phyloP scores from a whole-genome alignment of 345 rosid genomes.

The Eucalyptus paniculata region DNA sequence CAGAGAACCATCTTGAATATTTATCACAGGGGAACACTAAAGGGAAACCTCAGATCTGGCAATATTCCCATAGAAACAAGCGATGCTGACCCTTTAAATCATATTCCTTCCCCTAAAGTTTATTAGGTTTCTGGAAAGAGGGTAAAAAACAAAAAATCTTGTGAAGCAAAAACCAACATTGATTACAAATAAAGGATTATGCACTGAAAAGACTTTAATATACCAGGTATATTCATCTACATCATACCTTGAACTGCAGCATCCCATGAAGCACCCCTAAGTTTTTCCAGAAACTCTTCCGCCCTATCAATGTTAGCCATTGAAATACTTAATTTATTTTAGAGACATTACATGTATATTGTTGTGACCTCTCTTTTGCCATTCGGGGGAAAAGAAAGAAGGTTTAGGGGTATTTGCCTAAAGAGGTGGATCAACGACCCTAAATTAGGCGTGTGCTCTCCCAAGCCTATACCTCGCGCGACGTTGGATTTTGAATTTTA shows the following conservation, averaged over 20 bases:
- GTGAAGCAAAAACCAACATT: background rate
- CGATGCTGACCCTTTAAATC: background rate
- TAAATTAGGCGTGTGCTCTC: no score
- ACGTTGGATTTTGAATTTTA: no score
- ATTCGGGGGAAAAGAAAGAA: no score
- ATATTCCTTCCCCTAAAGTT: background rate
- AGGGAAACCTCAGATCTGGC: background rate
- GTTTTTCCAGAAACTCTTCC: constrained; percentile 67
- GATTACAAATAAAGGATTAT: background rate
- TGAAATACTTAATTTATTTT: background rate
- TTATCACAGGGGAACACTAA: background rate
- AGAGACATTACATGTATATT: background rate
- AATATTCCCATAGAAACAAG: background rate
- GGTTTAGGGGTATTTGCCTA: no score
- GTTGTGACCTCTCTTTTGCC: no score
- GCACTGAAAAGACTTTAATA: background rate
- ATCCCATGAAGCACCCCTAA: constrained; percentile 73
- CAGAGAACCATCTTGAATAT: background rate
- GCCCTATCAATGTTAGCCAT: constrained; percentile 90
- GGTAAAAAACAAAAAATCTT: background rate
- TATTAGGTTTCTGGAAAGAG: background rate
- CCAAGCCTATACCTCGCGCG: no score
- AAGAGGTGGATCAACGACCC: no score
- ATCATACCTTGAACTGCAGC: constrained; percentile 73
- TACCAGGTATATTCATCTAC: background rate